Base-by-base conservation (phyloP, 352 stramenopile species). In the Phytophthora multivora region DNA sequence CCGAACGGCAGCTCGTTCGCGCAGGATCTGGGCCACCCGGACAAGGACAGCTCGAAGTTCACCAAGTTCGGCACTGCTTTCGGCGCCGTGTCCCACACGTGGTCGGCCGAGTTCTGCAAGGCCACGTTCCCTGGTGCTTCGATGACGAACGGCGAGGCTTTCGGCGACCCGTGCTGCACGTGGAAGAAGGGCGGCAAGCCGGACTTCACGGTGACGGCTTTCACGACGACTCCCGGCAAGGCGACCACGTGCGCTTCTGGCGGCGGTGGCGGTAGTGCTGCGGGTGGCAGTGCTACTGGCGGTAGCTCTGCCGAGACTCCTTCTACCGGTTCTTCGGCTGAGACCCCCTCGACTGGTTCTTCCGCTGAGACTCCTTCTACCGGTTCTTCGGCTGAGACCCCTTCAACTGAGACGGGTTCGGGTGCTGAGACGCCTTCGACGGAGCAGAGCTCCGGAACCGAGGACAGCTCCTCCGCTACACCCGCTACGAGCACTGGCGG, bases 161-260 rank as follows among this genome's bases (percentile, higher is more conserved):
- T 86, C 63, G 76, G 76, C 6, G 76, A 85, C 64, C 76, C 76
- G 58, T 85, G 76, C 36, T 85, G 76, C 73, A 79, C 65, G 58
- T 86, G 73, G 73, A 71, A 57, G 21, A 68, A 65, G 51, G 63
- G 71, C 26, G 68, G 55, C 36, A 75, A 38, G 3, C 50, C 76
- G 4, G 71, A 83, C 49, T 79, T 79, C 41, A 66, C 54, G n/a
- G 66, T 81, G 59, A 40, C 58, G 38, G 58, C 65, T 28, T 72
- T 77, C 58, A 72, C 68, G 26, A 60, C 41, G 23, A 66, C 49
- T 0, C 55, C 62, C 25, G 59, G 48, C 18, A 52, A 65, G 53
- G 55, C 56, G 9, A 75, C 60, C 0, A 52, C 49, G 35, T 75
- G 65, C 53, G 60, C 69, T 16, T 26, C 68, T 0, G 45, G 41